These are phyloP conservation scores for Coemansia sp. DNA, from an alignment of 371 early-diverging fungal genomes.

Conservation along the genomic window DNA sequence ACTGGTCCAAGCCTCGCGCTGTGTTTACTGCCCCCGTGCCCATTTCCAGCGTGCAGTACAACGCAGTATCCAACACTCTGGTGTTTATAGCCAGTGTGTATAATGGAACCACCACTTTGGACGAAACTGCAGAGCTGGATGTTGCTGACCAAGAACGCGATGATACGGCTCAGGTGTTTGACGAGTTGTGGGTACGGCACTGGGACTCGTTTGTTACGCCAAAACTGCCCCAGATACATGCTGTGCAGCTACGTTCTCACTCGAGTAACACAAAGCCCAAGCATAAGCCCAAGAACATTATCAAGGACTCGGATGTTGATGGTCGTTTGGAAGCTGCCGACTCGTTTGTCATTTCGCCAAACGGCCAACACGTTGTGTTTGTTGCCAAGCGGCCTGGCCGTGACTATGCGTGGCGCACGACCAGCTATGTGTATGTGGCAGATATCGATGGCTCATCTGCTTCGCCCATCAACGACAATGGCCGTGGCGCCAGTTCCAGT, in stretches of 20 bases:
- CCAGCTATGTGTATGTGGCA: slow-evolving; percentile 67
- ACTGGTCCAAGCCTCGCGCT: slow-evolving; percentile 37
- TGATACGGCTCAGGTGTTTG: slow-evolving; percentile 46
- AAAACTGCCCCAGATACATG: slow-evolving; percentile 45
- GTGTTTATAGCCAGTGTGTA: slow-evolving; percentile 47
- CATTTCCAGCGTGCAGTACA: slow-evolving; percentile 37
- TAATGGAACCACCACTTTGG: slow-evolving; percentile 22
- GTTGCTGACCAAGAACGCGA: slow-evolving; percentile 30
- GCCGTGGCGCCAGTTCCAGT: slow-evolving; percentile 61
- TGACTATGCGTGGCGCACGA: slow-evolving; percentile 77
- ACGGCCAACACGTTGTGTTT: slow-evolving; percentile 67
- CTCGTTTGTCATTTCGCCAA: slow-evolving; percentile 40
- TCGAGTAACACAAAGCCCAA: slow-evolving; percentile 4
- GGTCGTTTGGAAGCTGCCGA: slow-evolving; percentile 29
- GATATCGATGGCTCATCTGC: slow-evolving; percentile 58
- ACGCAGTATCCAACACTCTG: slow-evolving; percentile 21
- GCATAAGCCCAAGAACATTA: slow-evolving; percentile 24
- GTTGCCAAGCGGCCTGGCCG: slow-evolving; percentile 62
- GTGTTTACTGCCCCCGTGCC: slow-evolving; percentile 18
- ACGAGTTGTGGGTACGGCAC: slow-evolving; percentile 52
- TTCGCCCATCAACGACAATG: slow-evolving; percentile 46
- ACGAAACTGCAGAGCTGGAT: slow-evolving; percentile 36
- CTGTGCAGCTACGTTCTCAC: slow-evolving; percentile 9
- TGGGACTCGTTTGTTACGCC: slow-evolving; percentile 51
- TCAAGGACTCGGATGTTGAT: slow-evolving; percentile 19